Conservation (phyloP, 1,139 yeast genomes). For the Candida neerlandica region DNA sequence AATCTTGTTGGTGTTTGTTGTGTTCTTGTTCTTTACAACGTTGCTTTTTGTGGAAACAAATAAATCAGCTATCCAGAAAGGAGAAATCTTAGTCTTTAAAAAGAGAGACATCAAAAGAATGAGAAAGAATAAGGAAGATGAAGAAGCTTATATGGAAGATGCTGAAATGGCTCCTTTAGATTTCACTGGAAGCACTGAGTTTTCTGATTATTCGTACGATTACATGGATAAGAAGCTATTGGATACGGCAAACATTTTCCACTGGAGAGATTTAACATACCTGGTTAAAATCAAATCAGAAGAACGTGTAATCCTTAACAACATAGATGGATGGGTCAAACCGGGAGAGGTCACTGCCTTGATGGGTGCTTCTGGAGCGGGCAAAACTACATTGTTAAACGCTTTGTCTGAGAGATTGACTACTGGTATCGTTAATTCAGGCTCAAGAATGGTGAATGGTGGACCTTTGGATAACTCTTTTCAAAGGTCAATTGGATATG, state of each 20-base stretch:
- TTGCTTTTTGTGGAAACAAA: constrained; percentile 62
- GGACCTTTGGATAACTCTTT: constrained; percentile 33
- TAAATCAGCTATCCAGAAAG: constrained; percentile 79
- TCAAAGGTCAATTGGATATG: constrained; percentile 46
- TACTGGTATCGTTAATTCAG: constrained; percentile 35
- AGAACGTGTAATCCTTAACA: constrained; percentile 61
- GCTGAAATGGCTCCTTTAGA: constrained; percentile 20
- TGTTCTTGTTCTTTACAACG: constrained; percentile 59
- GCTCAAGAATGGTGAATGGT: constrained; percentile 41
- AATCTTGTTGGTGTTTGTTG: constrained; percentile 56
- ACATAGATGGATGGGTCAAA: constrained; percentile 63
- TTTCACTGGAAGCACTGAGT: constrained; percentile 20
- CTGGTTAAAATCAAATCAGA: constrained; percentile 67
- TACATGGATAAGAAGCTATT: constrained; percentile 18
- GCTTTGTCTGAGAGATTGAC: constrained; percentile 37
- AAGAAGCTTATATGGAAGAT: constrained; percentile 15
- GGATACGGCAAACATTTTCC: constrained; percentile 48
- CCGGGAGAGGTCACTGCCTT: constrained; percentile 34
- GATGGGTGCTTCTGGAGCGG: constrained; percentile 42
- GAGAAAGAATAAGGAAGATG: constrained; percentile 10
- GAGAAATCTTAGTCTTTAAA: constrained; percentile 71
- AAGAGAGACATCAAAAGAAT: constrained; percentile 15
- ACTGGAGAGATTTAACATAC: constrained; percentile 77
- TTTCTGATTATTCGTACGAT: constrained; percentile 35
- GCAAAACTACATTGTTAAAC: constrained; percentile 37